Evolutionary conservation across 106 monocot species (phyloP).

Genomic region (Hemerocallis citrina): DNA sequence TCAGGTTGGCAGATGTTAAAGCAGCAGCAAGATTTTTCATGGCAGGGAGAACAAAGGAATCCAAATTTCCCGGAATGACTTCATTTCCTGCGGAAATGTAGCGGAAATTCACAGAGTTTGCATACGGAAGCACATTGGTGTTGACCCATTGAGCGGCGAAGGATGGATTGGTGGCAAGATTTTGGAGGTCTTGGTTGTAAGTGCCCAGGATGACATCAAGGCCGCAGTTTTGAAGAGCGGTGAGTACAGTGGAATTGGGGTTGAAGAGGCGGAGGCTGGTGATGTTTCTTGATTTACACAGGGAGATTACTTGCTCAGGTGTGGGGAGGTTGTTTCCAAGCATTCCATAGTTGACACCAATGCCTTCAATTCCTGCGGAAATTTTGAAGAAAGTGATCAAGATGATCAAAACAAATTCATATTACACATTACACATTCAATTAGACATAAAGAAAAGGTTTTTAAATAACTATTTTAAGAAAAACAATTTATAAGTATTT

Average conservation of each 20-base stretch:
- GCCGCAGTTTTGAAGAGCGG: conserved; percentile 12
- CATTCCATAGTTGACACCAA: conserved; percentile 33
- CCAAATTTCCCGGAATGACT: conserved; percentile 43
- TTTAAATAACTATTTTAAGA: background rate
- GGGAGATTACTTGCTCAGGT: conserved; percentile 12
- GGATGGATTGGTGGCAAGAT: conserved; percentile 11
- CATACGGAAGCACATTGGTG: conserved; percentile 12
- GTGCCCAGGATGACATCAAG: conserved; percentile 19
- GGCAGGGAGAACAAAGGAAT: conserved; percentile 29
- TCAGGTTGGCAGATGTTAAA: background rate
- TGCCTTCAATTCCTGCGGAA: background rate
- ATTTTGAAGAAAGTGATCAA: too few relatives aligned
- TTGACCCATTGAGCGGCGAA: conserved; percentile 21
- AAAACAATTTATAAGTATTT: background rate
- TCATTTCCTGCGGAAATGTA: conserved; percentile 74
- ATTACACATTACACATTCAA: too few relatives aligned
- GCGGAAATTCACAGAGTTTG: conserved; percentile 17
- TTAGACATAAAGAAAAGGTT: background rate
- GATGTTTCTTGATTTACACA: conserved; percentile 19
- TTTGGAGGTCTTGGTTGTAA: conserved; percentile 17
- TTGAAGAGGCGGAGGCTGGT: conserved; percentile 17
- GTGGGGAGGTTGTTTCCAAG: conserved; percentile 29
- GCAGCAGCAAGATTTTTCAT: conserved; percentile 18
- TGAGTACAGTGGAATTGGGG: conserved; percentile 16
- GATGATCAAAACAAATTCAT: too few relatives aligned